Conservation (phyloP, 306 rosid species). For the Inga laurina region DNA sequence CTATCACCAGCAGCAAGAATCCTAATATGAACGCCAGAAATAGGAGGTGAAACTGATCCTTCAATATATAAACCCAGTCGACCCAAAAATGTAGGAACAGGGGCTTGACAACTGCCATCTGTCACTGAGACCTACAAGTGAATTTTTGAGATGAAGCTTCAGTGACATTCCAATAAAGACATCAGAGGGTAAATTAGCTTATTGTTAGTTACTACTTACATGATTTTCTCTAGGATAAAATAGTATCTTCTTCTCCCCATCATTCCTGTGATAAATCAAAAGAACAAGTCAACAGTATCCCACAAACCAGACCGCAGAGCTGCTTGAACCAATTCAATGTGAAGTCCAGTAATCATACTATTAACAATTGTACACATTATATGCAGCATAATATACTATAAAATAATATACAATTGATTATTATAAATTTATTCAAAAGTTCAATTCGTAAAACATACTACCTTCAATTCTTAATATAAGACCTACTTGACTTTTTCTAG, state of each 20-base stretch:
- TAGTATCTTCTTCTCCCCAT: constrained; percentile 63
- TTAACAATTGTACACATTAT: not conserved
- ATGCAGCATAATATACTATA: constrained; percentile 3
- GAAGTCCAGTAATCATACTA: constrained; percentile 8
- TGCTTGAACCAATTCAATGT: constrained; percentile 22
- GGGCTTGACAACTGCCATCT: constrained; percentile 83
- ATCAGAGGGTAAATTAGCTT: constrained; percentile 6
- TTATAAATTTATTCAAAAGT: constrained; percentile 2
- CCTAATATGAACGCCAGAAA: constrained; percentile 74
- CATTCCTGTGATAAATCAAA: constrained; percentile 54
- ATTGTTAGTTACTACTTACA: constrained; percentile 72
- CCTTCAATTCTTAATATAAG: no score
- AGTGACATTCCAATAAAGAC: constrained; percentile 20
- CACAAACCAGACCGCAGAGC: constrained; percentile 20
- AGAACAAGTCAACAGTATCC: constrained; percentile 34
- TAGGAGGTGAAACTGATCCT: constrained; percentile 89
- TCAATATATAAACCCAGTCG: constrained; percentile 75
- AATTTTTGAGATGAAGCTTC: constrained; percentile 33
- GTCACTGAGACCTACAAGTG: constrained; percentile 60
- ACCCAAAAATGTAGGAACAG: constrained; percentile 70
- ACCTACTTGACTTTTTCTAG: no score
- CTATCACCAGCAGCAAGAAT: constrained; percentile 80
- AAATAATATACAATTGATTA: constrained; percentile 20
- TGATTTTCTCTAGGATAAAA: constrained; percentile 81
- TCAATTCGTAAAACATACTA: constrained; percentile 25